These are phyloP conservation scores for Corylus avellana DNA, from an alignment of 306 rosid genomes.

Conservation along the genomic window DNA sequence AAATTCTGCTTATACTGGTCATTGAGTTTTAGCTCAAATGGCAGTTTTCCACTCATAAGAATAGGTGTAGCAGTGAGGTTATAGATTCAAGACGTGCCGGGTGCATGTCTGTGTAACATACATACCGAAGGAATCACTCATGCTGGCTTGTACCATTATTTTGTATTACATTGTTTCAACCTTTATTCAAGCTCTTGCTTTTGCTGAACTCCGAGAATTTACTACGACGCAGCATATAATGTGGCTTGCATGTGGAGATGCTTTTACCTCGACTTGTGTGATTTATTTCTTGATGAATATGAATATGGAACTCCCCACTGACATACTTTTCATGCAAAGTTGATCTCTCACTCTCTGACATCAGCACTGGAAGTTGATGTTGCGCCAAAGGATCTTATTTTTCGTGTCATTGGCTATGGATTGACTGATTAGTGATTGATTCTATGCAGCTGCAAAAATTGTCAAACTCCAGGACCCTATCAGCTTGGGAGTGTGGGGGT, in stretches of 20 bases:
- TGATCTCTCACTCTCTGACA: not conserved
- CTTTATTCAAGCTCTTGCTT: not conserved
- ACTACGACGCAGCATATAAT: not conserved
- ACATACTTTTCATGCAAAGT: not conserved
- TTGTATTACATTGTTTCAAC: not conserved
- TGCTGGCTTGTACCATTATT: not conserved
- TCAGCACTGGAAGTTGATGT: not conserved
- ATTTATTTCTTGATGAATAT: not conserved
- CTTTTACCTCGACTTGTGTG: not conserved
- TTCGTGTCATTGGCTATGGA: not conserved
- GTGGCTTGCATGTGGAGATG: not conserved
- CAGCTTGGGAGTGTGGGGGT: constrained; percentile 52
- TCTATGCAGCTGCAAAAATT: constrained; percentile 27
- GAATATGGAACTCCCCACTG: not conserved
- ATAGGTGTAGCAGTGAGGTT: not conserved
- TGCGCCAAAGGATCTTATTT: not conserved
- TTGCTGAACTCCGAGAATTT: not conserved
- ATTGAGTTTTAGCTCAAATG: not conserved
- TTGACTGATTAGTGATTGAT: not conserved
- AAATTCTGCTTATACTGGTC: not conserved
- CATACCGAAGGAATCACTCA: not conserved
- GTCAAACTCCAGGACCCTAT: constrained; percentile 20
- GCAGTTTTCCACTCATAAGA: not conserved
- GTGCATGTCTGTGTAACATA: not conserved
- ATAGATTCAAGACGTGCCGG: not conserved